Conservation (phyloP, 176 grass and related monocot genomes). For the Rhynchospora pubera region DNA sequence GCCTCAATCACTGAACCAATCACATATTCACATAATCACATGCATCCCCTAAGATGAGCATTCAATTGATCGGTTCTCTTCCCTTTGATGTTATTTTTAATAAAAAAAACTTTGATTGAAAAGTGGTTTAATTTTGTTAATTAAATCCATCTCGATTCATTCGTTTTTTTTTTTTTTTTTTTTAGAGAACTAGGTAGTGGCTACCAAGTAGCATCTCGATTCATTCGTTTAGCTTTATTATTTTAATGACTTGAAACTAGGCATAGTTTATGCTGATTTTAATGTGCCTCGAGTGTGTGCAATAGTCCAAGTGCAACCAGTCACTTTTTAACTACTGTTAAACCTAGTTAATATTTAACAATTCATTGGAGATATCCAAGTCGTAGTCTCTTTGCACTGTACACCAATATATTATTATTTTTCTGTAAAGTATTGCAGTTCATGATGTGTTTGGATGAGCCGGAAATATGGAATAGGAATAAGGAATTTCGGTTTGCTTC, state of each 20-base stretch:
- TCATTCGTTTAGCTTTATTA: neutral
- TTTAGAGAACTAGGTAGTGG: too few species aligned
- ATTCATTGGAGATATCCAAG: neutral
- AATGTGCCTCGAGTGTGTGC: neutral
- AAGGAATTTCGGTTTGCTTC: too few species aligned
- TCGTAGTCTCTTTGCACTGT: neutral
- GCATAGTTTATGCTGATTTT: neutral
- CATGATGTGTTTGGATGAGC: too few species aligned
- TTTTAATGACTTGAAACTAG: neutral
- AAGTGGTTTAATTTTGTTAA: neutral
- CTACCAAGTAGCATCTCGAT: too few species aligned
- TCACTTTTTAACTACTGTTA: neutral
- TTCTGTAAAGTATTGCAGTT: too few species aligned
- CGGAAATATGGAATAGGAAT: too few species aligned
- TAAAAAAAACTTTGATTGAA: neutral
- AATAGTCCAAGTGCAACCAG: neutral
- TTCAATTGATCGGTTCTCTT: too few species aligned
- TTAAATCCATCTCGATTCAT: neutral
- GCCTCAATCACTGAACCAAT: conserved; percentile 7
- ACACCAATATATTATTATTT: neutral
- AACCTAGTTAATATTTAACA: neutral
- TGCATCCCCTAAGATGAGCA: neutral
- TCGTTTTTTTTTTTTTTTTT: too few species aligned
- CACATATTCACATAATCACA: too few species aligned
- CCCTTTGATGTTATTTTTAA: neutral